Base-by-base conservation (phyloP, 1,284 basidiomycete species). In the Pterulicium gracile region DNA sequence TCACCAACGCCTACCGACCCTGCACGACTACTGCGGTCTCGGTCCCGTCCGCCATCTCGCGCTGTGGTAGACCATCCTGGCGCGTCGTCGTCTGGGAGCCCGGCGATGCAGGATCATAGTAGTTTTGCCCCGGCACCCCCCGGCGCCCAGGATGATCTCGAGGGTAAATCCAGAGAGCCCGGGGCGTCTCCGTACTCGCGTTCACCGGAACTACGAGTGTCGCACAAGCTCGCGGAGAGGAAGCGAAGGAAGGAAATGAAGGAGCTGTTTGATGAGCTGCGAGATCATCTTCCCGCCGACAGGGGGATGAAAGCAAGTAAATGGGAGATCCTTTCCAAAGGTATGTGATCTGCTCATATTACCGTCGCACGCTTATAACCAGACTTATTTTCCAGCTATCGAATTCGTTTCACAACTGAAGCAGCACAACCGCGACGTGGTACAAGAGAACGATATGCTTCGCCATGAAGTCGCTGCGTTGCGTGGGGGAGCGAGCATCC, bases 171-270 rank as follows among this genome's bases (percentile, higher is more conserved):
- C 46, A 75, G 79, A 62, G 75, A 81, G 27, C 49, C 67, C 12
- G 71, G 77, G 44, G 55, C 70, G 17, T 88, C 88, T 12, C 90
- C 91, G 3, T 97, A 96, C 64, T 93, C 92, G 46, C 84, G 93
- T 50, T 92, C 88, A 0, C 93, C 93, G 2, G 93, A 97, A 61
- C 71, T 97, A 39, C 79, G 92, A 46, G 79, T 96, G 39, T 92
- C 88, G 12, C 93, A 97, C 67, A 96, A 96, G 61, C 76, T 96
- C 17, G 93, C 93, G 1, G 93, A 97, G 66, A 71, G 93, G 51
- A 96, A 97, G 64, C 71, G 93, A 54, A 75, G 93, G 61, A 95
- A 93, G 67, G 93, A 97, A 65, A 97, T 97, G 93, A 94, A 94
- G 60, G 92, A 96, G 50, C 63, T 97, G 43, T 97, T 96, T 59